Base-by-base conservation (phyloP, 148 eudicot genomes). In the Dysphania ambrosioides region DNA sequence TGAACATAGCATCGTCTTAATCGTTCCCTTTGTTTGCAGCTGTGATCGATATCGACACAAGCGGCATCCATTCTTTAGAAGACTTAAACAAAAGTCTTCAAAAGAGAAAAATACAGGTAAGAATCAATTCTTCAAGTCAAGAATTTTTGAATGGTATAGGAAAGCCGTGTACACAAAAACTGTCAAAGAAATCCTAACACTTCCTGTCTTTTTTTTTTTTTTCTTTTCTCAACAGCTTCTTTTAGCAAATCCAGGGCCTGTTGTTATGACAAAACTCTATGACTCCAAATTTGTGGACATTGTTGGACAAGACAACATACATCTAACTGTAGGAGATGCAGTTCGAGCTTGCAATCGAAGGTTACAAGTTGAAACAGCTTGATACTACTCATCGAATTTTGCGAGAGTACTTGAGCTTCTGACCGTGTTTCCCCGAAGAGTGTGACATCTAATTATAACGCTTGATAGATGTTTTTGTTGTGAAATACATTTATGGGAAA, bases 1-100 rank as follows among this genome's bases (percentile, higher is more conserved):
- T 15, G 4, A 44, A 44, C 21, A 18, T 9, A 56, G 53, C 32
- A 63, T 64, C 32, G 6, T 64, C 34, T 38, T 1, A 66, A 19
- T 21, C 8, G 7, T 27, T 8, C 26, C 2, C 34, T 72, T 18
- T 41, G 19, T 0, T 47, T 82, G 86, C 90, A 90, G 95, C 95
- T 72, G 95, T 90, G 19, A 83, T 81, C 19, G 95, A 90, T 78
- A 86, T 90, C 62, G 95, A 90, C 68, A 90, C 95, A 1, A 86
- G 95, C 29, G 88, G 95, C 23, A 86, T 88, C 70, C 88, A 90
- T 76, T 86, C 95, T 49, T 56, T 90, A 31, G 90, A 90, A 79
- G 90, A 90, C 70, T 62, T 90, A 36, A 16, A 74, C 64, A 86
- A 77, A 73, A 86, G 85, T 59, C 88, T 90, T 6, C 73, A 79